Evolutionary conservation across 805 yeast species (phyloP).

Genomic region (Zygoascus tannicola): DNA sequence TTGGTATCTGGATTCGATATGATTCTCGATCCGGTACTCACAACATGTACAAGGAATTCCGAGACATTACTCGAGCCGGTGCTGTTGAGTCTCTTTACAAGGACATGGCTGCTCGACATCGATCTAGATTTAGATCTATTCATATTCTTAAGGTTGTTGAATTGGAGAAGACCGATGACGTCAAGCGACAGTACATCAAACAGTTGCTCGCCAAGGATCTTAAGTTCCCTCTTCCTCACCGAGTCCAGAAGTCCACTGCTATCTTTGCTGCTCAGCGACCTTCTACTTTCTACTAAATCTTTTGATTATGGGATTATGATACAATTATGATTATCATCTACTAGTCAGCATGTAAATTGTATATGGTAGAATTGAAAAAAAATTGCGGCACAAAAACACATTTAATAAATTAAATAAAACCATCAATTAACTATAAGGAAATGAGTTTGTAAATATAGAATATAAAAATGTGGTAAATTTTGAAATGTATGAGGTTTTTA

Average conservation of each 20-base stretch:
- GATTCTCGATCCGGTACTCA: slow-evolving; percentile 99
- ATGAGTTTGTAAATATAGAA: too few species aligned
- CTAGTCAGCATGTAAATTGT: slow-evolving; percentile 1
- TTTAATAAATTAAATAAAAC: too few species aligned
- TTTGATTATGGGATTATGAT: background rate
- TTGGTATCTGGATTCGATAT: slow-evolving; percentile 99
- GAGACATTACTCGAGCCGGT: slow-evolving; percentile 98
- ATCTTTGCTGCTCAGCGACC: slow-evolving; percentile 90
- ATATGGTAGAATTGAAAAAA: background rate
- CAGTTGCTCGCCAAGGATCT: slow-evolving; percentile 92
- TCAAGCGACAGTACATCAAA: slow-evolving; percentile 98
- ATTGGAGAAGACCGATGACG: slow-evolving; percentile 94
- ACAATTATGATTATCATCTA: background rate
- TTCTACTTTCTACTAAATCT: slow-evolving; percentile 85
- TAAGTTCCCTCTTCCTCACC: slow-evolving; percentile 99
- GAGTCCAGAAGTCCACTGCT: slow-evolving; percentile 84
- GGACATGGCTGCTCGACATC: slow-evolving; percentile 99
- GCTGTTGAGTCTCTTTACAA: slow-evolving; percentile 98
- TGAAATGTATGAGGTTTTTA: too few species aligned
- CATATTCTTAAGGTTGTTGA: slow-evolving; percentile 99
- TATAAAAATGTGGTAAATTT: too few species aligned
- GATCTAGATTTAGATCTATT: slow-evolving; percentile 99
- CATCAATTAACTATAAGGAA: too few species aligned
- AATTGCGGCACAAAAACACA: too few species aligned
- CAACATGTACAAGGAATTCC: slow-evolving; percentile 99